Conservation (phyloP, 495 filamentous ascomycete species). For the Aspergillus bridgeri region DNA sequence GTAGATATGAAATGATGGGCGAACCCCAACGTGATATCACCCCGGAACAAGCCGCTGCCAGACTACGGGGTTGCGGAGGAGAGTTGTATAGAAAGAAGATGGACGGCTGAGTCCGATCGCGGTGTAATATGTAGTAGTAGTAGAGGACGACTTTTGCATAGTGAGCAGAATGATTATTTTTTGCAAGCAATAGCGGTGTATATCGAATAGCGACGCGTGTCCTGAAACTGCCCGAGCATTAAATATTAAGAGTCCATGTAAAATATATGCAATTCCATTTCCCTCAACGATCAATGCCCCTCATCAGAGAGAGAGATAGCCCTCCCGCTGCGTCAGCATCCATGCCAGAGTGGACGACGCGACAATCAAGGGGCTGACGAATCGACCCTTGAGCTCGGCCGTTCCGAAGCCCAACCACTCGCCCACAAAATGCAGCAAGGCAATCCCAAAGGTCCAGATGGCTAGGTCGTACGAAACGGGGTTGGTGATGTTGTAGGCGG, state of each 20-base stretch:
- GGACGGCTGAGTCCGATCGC: constrained; percentile 17
- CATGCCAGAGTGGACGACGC: constrained; percentile 65
- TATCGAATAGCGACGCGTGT: too few relatives aligned
- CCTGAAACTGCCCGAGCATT: background rate
- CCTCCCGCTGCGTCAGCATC: constrained; percentile 68
- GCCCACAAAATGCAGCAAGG: constrained; percentile 72
- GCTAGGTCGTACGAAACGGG: constrained; percentile 71
- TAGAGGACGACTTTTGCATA: background rate
- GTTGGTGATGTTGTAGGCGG: constrained; percentile 77
- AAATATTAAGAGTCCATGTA: background rate
- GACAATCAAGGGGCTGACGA: constrained; percentile 72
- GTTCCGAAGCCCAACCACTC: constrained; percentile 78
- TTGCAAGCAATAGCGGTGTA: background rate
- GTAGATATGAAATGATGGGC: constrained; percentile 86
- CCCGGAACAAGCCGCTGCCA: constrained; percentile 87
- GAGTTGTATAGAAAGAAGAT: constrained; percentile 77
- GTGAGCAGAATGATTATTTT: background rate
- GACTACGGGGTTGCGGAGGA: constrained; percentile 70
- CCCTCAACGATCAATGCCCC: constrained; percentile 25
- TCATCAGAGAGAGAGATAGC: constrained; percentile 28
- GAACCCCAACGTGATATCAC: constrained; percentile 98
- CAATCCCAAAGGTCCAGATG: constrained; percentile 75
- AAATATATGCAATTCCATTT: too few relatives aligned
- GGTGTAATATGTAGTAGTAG: background rate
- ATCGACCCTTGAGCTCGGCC: constrained; percentile 61